Conservation (phyloP, 352 stramenopile species). For the Thalassiosira allenii region DNA sequence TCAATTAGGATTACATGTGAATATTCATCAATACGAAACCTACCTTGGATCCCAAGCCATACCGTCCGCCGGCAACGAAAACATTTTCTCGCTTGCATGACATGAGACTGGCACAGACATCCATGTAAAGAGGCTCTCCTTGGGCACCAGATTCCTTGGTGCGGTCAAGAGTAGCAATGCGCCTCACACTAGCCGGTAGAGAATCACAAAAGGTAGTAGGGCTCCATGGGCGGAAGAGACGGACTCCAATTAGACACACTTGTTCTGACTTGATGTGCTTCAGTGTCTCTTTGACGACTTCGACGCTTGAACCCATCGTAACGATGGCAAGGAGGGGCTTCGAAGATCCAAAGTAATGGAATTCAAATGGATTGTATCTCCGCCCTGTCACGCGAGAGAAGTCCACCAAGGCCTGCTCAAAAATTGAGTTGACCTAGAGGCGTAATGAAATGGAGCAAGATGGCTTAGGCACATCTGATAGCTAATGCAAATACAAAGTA, state of each 20-base stretch:
- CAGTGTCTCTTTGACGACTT: constrained; percentile 90
- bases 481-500: constrained; percentile 63
- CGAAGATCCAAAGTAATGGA: constrained; percentile 87
- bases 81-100: constrained; percentile 83
- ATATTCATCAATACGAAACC: too few species aligned
- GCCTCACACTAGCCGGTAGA: constrained; percentile 86
- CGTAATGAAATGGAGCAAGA: too few species aligned
- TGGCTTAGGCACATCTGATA: not conserved
- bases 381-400: constrained; percentile 86
- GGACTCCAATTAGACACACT: constrained; percentile 89
- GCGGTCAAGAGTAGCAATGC: constrained; percentile 91
- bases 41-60: constrained; percentile 78
- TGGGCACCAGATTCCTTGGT: constrained; percentile 90
- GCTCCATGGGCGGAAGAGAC: constrained; percentile 92
- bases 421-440: constrained; percentile 44
- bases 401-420: constrained; percentile 88
- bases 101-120: constrained; percentile 92
- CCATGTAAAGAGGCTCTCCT: constrained; percentile 91
- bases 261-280: constrained; percentile 89
- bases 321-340: constrained; percentile 90
- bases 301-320: constrained; percentile 90
- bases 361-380: constrained; percentile 91
- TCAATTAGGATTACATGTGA: too few species aligned
- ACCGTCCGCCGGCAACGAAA: constrained; percentile 89
- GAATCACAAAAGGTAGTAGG: constrained; percentile 86